Evolutionary conservation across 2,329 filamentous ascomycete species (phyloP), one percentile per base, ranked within the genome.

Genomic region (Drechslerella coelobrocha): DNA sequence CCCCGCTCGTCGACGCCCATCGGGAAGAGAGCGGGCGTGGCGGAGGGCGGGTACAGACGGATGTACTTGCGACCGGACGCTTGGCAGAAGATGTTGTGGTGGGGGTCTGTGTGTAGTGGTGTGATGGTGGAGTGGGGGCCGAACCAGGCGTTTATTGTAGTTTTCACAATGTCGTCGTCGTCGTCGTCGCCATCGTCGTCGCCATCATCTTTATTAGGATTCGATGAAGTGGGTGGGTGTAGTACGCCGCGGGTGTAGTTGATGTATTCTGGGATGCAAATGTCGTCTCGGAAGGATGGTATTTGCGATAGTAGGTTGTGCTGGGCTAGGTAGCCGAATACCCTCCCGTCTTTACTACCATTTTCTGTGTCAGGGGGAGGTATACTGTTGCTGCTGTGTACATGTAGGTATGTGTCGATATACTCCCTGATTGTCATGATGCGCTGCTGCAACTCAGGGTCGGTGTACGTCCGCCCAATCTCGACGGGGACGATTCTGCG

Each of bases 1-100:
- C 89, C 89, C 9, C 79, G 80, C 24, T 84, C 83, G 73, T 90
- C 88, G 1, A 81, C 78, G 0, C 84, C 84, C 26, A 86, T 81
- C 0, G 90, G 86, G 60, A 86, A 84, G 76, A 96, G 79, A 2
- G 78, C 80, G 1, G 77, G 74, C 2, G 84, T 86, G 47, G 87
- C 83, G 14, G 78, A 78, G 0, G 93, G 92, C 0, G 88, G 83
- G 78, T 97, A 97, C 1, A 97, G 82, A 0, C 94, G 84, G n/a
- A 97, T 81, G 78, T 97, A 97, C 79, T 99, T 99, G 63, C 85
- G 83, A 0, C 94, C 94, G 0, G 96, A 90, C 0, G 95, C 89
- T 78, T 97, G 94, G 23, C 88, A 88, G 2, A 97, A 84, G 51
- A 97, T 85, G 77, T 97, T 97, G 77, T 97, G 91, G 78, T 97